Evolutionary conservation across 805 yeast species (phyloP).

Genomic region (Metschnikowia matae): DNA sequence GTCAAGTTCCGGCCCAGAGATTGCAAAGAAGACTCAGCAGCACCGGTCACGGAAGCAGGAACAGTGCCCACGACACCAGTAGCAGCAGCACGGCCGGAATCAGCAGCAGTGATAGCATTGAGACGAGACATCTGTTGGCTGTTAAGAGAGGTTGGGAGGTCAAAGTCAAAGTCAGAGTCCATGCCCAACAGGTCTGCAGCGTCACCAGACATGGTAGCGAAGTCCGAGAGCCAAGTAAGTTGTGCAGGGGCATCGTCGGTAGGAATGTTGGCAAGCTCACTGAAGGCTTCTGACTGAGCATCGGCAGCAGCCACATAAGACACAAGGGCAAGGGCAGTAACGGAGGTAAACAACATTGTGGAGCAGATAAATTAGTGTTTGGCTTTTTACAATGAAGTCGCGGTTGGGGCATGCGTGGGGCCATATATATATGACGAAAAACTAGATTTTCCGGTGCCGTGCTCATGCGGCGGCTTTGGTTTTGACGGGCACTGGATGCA

Average conservation of each 20-base stretch:
- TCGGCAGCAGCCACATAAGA: slow-evolving; percentile 9
- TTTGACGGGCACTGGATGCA: too few species aligned
- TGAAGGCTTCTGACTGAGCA: slow-evolving; percentile 1
- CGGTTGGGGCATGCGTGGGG: not conserved
- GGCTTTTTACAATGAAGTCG: not conserved
- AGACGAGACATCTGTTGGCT: not conserved
- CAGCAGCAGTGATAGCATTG: not conserved
- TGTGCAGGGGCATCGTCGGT: slow-evolving; percentile 5
- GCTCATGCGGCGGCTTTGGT: too few species aligned
- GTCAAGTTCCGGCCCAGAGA: not conserved
- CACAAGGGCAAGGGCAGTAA: slow-evolving; percentile 4
- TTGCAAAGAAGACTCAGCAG: not conserved
- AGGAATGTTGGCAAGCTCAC: slow-evolving; percentile 1
- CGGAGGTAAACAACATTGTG: slow-evolving; percentile 4
- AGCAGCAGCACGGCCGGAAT: not conserved
- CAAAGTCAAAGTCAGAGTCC: not conserved
- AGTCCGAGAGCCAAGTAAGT: slow-evolving; percentile 2
- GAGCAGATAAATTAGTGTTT: not conserved
- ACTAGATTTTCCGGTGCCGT: too few species aligned
- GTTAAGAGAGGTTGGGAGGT: not conserved
- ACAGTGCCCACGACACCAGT: not conserved
- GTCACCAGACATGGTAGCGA: not conserved
- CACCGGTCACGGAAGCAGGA: not conserved
- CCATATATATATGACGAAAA: too few species aligned
- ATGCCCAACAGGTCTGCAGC: not conserved